phyloP scores from a whole-genome alignment of 78 protist species.

The Cavenderia fasciculata region DNA sequence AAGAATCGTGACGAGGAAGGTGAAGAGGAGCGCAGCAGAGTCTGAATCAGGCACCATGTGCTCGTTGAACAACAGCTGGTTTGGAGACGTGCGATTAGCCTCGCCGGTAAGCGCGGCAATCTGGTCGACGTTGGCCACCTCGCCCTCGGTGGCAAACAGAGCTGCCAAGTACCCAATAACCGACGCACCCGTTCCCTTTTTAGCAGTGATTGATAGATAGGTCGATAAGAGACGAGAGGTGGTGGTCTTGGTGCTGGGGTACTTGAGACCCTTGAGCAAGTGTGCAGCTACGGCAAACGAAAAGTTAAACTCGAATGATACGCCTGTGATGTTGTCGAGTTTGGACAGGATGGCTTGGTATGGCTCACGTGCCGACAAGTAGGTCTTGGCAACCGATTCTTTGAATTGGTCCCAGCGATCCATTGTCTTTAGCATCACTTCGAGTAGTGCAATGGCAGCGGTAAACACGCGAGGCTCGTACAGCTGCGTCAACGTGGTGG shows the following conservation, averaged over 20 bases:
- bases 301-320: constrained; percentile 32
- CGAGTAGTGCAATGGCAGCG: constrained; percentile 51
- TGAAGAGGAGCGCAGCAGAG: constrained; percentile 26
- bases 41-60: constrained; percentile 67
- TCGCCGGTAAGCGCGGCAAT: constrained; percentile 15
- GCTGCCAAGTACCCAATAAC: constrained; percentile 48
- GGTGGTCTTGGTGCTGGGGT: constrained; percentile 53
- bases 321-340: constrained; percentile 34
- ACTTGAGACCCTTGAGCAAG: constrained; percentile 51
- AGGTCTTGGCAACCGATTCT: neutral
- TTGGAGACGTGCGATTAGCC: neutral
- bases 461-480: constrained; percentile 43
- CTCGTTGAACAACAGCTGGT: constrained; percentile 27
- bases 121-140: constrained; percentile 36
- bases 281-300: constrained; percentile 67
- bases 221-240: constrained; percentile 39
- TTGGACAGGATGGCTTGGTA: neutral
- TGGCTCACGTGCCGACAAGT: constrained; percentile 20
- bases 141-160: constrained; percentile 47
- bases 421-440: constrained; percentile 20
- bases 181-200: constrained; percentile 22
- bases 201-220: constrained; percentile 39
- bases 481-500: constrained; percentile 52
- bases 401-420: constrained; percentile 53
- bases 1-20: constrained; percentile 43